These are phyloP conservation scores for Lignosus rhinocerotis DNA, from an alignment of 1,284 basidiomycete genomes.

Conservation along the genomic window DNA sequence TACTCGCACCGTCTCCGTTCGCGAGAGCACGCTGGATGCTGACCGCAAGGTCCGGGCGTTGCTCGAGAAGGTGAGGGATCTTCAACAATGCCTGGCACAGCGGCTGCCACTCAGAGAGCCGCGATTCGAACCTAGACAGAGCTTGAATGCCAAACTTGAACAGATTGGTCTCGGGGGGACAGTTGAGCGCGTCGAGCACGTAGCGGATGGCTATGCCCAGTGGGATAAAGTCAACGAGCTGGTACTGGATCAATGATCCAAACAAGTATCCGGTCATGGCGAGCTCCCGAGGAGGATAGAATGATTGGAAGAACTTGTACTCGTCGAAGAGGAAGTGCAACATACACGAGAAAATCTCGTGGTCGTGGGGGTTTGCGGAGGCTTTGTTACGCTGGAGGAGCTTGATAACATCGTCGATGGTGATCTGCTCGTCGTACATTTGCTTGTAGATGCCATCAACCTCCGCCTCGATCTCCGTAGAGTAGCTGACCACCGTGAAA, in stretches of 20 bases:
- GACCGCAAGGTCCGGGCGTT: conserved; percentile 83
- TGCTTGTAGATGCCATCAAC: conserved; percentile 96
- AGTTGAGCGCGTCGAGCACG: conserved; percentile 91
- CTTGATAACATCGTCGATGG: conserved; percentile 91
- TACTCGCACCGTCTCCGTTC: conserved; percentile 42
- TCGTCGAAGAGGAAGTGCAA: conserved; percentile 99
- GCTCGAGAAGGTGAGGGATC: conserved; percentile 86
- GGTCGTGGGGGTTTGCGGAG: conserved; percentile 83
- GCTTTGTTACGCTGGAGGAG: conserved; percentile 86
- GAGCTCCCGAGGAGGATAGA: conserved; percentile 92
- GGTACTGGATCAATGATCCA: conserved; percentile 93
- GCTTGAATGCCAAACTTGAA: conserved; percentile 98
- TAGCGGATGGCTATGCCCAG: conserved; percentile 97
- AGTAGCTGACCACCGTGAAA: conserved; percentile 86
- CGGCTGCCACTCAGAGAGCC: conserved; percentile 92
- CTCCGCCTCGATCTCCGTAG: conserved; percentile 88
- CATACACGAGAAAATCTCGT: conserved; percentile 98
- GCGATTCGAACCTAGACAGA: conserved; percentile 83
- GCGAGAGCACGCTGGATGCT: conserved; percentile 74
- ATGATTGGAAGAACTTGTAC: conserved; percentile 98
- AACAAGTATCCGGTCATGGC: conserved; percentile 97
- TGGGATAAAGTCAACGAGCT: conserved; percentile 93
- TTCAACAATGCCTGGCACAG: conserved; percentile 88
- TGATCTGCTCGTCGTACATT: conserved; percentile 95
- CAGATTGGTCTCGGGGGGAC: conserved; percentile 87